Conservation (phyloP, 169 alveolate genomes). For the Babesia bovis region DNA sequence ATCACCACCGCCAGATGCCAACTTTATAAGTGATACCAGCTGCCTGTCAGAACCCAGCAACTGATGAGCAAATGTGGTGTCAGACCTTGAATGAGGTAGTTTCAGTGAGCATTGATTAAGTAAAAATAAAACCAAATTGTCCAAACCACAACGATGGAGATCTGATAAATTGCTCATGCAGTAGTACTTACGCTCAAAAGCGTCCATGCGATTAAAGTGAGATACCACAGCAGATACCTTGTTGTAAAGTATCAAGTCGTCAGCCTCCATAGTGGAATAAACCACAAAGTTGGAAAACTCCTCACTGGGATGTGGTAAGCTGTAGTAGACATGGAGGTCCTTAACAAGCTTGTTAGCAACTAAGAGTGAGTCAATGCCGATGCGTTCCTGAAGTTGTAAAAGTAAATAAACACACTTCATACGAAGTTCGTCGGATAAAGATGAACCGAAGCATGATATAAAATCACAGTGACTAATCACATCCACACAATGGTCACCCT, state of each 20-base stretch:
- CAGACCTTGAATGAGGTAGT: not conserved
- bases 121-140: slow-evolving; percentile 24
- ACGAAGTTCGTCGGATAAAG: slow-evolving; percentile 23
- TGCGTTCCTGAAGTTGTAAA: slow-evolving; percentile 37
- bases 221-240: slow-evolving; percentile 25
- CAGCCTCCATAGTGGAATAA: slow-evolving; percentile 36
- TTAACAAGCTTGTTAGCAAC: slow-evolving; percentile 20
- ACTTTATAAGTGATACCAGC: slow-evolving; percentile 15
- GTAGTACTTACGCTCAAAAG: slow-evolving; percentile 23
- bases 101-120: slow-evolving; percentile 28
- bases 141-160: slow-evolving; percentile 34
- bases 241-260: slow-evolving; percentile 52
- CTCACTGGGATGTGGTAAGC: slow-evolving; percentile 12
- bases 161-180: slow-evolving; percentile 36
- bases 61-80: not conserved
- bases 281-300: slow-evolving; percentile 18
- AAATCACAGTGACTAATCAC: slow-evolving; percentile 30
- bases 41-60: slow-evolving; percentile 16
- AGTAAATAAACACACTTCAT: slow-evolving; percentile 38
- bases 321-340: slow-evolving; percentile 32
- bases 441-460: slow-evolving; percentile 14
- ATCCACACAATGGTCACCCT: not conserved
- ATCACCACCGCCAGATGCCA: slow-evolving; percentile 40
- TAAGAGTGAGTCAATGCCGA: slow-evolving; percentile 22
- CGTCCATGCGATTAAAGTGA: slow-evolving; percentile 26